Evolutionary conservation across 1,284 basidiomycete genomes (phyloP), one percentile per base, ranked within the genome.

Genomic region (Ustilago shanxiensis): DNA sequence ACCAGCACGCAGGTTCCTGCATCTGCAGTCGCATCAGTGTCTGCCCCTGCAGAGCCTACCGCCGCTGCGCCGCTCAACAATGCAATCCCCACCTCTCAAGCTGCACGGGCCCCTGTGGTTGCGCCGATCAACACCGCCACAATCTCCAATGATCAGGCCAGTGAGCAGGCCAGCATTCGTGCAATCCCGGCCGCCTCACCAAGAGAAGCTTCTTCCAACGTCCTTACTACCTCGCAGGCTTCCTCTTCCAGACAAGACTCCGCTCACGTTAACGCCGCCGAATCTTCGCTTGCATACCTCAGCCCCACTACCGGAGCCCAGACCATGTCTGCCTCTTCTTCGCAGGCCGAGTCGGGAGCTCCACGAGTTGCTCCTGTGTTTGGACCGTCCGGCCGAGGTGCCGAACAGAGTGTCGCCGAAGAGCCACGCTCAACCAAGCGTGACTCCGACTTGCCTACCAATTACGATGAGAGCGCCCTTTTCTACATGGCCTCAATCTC

Each of bases 401-500:
- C 70, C 28, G 70, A 77, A 52, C 68, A 72, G 39, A 60, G 33
- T 10, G 31, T 29, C n/a, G 0, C 53, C 7, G 68, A 75, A 14
- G 61, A 64, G 57, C 52, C 62, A 20, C 61, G 65, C 31, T 62
- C 58, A 18, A 60, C 59, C 31, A 75, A 63, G 60, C 63, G 67
- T 31, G 64, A 67, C 51, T 71, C 68, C 4, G 67, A 70, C 29
- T n/a, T 71, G 51, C 52, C 74, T 8, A 60, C 58, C 55, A 72
- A 68, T 28, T 83, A 82, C 66, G 81, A 83, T 65, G 81, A 83
- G 54, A 79, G 80, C 16, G 81, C 81, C 7, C 72, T 83, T 24
- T 83, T 77, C 68, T 83, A 75, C 71, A 82, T 83, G 67, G 68
- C 68, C 13, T 78, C 78, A 29, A 82, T 83, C 60, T 79, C 78